Evolutionary conservation across 345 rosid genomes (phyloP).

Genomic region (Bretschneidera sinensis): DNA sequence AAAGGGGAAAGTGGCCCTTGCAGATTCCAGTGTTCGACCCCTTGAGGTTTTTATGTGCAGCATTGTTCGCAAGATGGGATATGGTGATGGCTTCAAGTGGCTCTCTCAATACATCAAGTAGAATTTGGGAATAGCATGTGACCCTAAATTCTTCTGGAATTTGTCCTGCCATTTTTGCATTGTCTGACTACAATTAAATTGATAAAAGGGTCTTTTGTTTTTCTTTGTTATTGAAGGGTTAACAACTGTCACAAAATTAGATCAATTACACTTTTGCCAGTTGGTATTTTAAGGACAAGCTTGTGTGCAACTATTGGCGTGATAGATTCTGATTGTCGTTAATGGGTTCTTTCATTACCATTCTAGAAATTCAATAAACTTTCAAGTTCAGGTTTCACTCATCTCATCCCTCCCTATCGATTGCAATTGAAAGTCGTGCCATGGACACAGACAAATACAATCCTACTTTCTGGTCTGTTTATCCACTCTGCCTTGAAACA

Average conservation of each 20-base stretch:
- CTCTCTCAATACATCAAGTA: conserved; percentile 68
- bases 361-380: background rate
- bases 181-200: conserved; percentile 9
- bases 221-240: background rate
- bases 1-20: conserved; percentile 51
- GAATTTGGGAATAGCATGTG: background rate
- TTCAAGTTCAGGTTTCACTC: background rate
- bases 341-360: background rate
- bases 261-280: background rate
- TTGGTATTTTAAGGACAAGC: background rate
- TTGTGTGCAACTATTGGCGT: background rate
- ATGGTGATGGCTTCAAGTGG: conserved; percentile 79
- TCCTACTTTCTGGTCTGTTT: too few relatives aligned
- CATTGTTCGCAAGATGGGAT: conserved; percentile 83
- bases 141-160: background rate
- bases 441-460: too few relatives aligned
- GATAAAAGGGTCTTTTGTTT: background rate
- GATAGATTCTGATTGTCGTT: background rate
- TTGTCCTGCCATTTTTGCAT: background rate
- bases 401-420: background rate
- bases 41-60: conserved; percentile 83
- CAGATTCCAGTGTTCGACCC: conserved; percentile 47
- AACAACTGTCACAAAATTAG: background rate
- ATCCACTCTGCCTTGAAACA: too few relatives aligned
- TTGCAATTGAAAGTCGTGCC: too few relatives aligned